A percentile compares a stretch with the other conserved stretches of the same genome.
Conservation (phyloP, 1,284 basidiomycete genomes). For the Heterobasidion irregulare region DNA sequence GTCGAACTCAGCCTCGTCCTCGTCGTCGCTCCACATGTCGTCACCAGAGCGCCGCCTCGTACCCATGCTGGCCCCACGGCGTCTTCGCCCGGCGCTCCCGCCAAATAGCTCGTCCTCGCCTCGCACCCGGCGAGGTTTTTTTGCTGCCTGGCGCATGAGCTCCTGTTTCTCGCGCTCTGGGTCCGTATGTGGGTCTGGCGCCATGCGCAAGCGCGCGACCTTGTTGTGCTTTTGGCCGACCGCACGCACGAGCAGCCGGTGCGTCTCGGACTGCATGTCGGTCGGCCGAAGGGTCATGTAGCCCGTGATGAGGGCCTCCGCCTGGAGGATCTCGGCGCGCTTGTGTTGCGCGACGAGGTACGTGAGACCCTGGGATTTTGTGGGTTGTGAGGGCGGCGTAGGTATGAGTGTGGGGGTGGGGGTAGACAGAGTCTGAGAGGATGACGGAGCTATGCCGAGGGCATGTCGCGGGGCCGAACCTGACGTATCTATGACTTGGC, state of each 20-base stretch:
- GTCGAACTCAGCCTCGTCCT: constrained; percentile 32
- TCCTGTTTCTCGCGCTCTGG: constrained; percentile 70
- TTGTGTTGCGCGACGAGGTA: constrained; percentile 90
- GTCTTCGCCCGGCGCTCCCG: constrained; percentile 33
- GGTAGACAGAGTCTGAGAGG: constrained; percentile 26
- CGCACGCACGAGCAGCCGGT: constrained; percentile 80
- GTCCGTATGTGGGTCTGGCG: constrained; percentile 62
- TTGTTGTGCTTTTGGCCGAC: constrained; percentile 81
- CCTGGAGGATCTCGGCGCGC: constrained; percentile 76
- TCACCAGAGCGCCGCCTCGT: constrained; percentile 25
- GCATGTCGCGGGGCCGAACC: constrained; percentile 48
- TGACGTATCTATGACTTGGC: constrained; percentile 65
- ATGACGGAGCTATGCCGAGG: constrained; percentile 29
- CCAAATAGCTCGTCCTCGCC: constrained; percentile 24
- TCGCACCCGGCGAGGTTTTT: constrained; percentile 48
- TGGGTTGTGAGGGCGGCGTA: constrained; percentile 9
- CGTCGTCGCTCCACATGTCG: constrained; percentile 36
- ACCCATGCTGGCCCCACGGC: constrained; percentile 29
- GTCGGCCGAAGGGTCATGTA: constrained; percentile 81
- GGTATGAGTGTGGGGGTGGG: constrained; percentile 28
- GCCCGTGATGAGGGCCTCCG: constrained; percentile 78
- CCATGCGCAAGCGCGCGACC: constrained; percentile 69
- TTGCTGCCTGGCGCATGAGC: constrained; percentile 52
- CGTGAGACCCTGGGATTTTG: constrained; percentile 63
- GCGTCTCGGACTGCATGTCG: constrained; percentile 85